These are phyloP conservation scores for Thelephora ganbajun DNA, from an alignment of 768 basidiomycete species.

Conservation along the genomic window DNA sequence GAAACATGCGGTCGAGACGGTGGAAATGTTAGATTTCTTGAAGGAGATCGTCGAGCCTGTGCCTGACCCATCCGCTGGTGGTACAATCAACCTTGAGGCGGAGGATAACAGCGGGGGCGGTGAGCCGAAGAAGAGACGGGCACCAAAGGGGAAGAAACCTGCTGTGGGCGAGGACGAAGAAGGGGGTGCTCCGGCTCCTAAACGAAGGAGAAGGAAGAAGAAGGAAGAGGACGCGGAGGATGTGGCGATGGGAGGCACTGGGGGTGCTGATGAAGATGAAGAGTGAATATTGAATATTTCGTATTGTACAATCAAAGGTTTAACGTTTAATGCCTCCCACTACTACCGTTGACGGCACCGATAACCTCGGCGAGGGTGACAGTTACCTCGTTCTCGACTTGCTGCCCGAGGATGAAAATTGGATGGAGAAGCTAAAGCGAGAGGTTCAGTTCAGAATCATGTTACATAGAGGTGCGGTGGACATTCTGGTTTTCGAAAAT, in stretches of 20 bases:
- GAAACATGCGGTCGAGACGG: slow-evolving; percentile 83
- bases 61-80: slow-evolving; percentile 78
- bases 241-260: slow-evolving; percentile 19
- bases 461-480: slow-evolving; percentile 51
- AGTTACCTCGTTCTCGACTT: slow-evolving; percentile 44
- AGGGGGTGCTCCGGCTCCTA: slow-evolving; percentile 21
- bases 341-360: slow-evolving; percentile 3
- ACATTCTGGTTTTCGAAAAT: no score
- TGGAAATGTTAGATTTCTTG: slow-evolving; percentile 85
- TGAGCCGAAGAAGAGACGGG: slow-evolving; percentile 41
- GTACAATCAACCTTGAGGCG: slow-evolving; percentile 58
- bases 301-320: no score
- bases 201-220: slow-evolving; percentile 39
- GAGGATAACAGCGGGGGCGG: slow-evolving; percentile 28
- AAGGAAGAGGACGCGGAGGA: slow-evolving; percentile 24
- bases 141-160: slow-evolving; percentile 31
- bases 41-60: slow-evolving; percentile 81
- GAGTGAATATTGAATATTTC: slow-evolving; percentile 10
- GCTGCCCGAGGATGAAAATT: slow-evolving; percentile 40
- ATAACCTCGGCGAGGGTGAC: slow-evolving; percentile 53
- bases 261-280: slow-evolving; percentile 22
- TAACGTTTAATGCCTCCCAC: no score
- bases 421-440: slow-evolving; percentile 40
- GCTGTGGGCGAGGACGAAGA: slow-evolving; percentile 20
- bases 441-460: slow-evolving; percentile 67